Conservation (phyloP, 106 monocot genomes). For the Dioscorea alata region DNA sequence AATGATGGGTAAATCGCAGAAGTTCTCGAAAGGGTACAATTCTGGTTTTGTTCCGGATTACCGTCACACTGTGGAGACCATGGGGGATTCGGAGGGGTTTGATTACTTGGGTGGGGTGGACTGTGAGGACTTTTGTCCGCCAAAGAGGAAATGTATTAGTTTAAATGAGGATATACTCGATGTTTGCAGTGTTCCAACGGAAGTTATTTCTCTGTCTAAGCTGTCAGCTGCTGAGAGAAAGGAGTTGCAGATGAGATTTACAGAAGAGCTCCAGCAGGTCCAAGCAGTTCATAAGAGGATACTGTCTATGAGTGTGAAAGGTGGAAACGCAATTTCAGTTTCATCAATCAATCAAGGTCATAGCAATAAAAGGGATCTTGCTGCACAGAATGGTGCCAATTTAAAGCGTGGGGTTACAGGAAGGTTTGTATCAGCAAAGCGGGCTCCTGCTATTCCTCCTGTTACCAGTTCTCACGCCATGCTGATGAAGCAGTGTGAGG, state of each 20-base stretch:
- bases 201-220: conserved; percentile 49
- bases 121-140: conserved; percentile 57
- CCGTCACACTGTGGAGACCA: conserved; percentile 61
- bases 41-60: conserved; percentile 62
- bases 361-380: conserved; percentile 16
- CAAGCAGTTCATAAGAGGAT: conserved; percentile 51
- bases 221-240: conserved; percentile 46
- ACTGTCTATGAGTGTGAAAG: conserved; percentile 5
- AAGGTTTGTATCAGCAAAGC: conserved; percentile 39
- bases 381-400: conserved; percentile 11
- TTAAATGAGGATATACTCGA: conserved; percentile 31
- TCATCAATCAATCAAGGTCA: conserved; percentile 31
- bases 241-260: conserved; percentile 36
- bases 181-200: conserved; percentile 46
- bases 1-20: conserved; percentile 64
- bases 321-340: conserved; percentile 19
- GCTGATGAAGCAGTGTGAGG: conserved; percentile 72
- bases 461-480: conserved; percentile 13
- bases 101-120: conserved; percentile 50
- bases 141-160: conserved; percentile 69
- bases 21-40: conserved; percentile 31
- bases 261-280: conserved; percentile 62
- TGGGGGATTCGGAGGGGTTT: conserved; percentile 76
- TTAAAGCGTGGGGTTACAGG: conserved; percentile 30
- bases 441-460: conserved; percentile 1